Percentiles rank a stretch among this genome's conserved stretches.
phyloP scores from a whole-genome alignment of 495 filamentous ascomycete genomes.

The Xylaria curta region DNA sequence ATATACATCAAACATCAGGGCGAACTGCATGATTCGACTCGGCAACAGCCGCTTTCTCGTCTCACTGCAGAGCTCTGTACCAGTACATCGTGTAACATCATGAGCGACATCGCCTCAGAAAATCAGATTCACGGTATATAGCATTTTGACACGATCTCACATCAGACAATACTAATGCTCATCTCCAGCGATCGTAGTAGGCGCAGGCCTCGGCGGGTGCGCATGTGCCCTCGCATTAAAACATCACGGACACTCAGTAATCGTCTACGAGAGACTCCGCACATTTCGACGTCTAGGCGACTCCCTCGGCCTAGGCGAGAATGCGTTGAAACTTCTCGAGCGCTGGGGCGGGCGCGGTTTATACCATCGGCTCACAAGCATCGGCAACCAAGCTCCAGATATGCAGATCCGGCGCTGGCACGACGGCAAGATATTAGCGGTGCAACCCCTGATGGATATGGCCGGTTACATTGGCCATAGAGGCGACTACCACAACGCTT shows the following conservation, averaged over 20 bases:
- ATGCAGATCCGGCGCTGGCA: slow-evolving; percentile 61
- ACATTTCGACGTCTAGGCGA: slow-evolving; percentile 59
- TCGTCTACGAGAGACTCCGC: slow-evolving; percentile 57
- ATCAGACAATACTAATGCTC: neutral
- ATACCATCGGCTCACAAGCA: slow-evolving; percentile 50
- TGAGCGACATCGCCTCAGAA: neutral
- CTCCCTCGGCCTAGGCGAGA: slow-evolving; percentile 57
- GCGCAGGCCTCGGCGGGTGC: slow-evolving; percentile 62
- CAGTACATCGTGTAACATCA: neutral
- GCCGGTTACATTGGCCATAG: slow-evolving; percentile 61
- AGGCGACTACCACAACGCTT: slow-evolving; percentile 59
- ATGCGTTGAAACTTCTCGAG: slow-evolving; percentile 56
- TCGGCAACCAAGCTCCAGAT: slow-evolving; percentile 59
- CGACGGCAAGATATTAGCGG: slow-evolving; percentile 58
- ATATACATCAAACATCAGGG: neutral
- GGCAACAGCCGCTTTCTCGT: neutral
- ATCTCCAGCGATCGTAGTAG: slow-evolving; percentile 54
- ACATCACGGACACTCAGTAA: slow-evolving; percentile 57
- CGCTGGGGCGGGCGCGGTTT: slow-evolving; percentile 55
- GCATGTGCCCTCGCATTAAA: slow-evolving; percentile 59
- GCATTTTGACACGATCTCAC: neutral
- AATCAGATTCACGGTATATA: slow-evolving; percentile 12
- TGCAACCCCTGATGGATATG: slow-evolving; percentile 64
- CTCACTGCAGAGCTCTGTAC: neutral
- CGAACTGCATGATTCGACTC: neutral